Evolutionary conservation across 2,329 filamentous ascomycete genomes (phyloP), one percentile per base, ranked within the genome.

Genomic region (Byssothecium circinans): DNA sequence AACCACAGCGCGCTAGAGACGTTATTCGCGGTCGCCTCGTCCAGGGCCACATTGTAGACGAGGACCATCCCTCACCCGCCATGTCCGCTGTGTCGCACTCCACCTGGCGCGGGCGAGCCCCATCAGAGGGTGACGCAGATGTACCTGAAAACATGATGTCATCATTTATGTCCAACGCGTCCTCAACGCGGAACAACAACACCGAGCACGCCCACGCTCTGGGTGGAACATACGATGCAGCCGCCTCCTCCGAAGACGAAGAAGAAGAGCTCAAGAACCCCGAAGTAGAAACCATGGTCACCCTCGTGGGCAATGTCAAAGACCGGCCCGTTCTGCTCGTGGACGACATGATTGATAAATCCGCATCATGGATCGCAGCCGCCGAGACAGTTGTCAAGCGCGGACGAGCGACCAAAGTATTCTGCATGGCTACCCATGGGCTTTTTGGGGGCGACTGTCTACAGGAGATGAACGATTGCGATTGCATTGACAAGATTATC

Each of bases 271-370:
- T 92, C 43, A 83, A 87, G 61, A 85, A 92, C 58, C 84, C 87
- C 10, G 85, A 87, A 51, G 79, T 92, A 18, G 94, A 99, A 75
- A 91, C 91, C 65, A 96, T 92, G 77, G 95, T 99, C 61, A 99
- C 94, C 0, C 79, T 99, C n/a, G 94, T 99, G 12, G 94, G 94
- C 51, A 89, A 97, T 62, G 94, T 99, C 50, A 87, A 85, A 65
- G 85, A 89, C 67, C 84, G 89, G 49, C 86, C 89, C 0, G 94
- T 97, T 44, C 87, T 99, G 68, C 91, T 99, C 52, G 88, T 99
- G 41, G 94, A 99, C 69, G 94, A 99, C 70, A 97, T 99, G 88
- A 96, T 99, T 65, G 94, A 99, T 75, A 96, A 96, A 75, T 86
- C 91, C 8, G 89, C 88, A 12, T 96, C 90, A 6, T 99, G 94